These are phyloP conservation scores for Spergularia azorica DNA, from an alignment of 179 eudicot genomes.

Conservation along the genomic window DNA sequence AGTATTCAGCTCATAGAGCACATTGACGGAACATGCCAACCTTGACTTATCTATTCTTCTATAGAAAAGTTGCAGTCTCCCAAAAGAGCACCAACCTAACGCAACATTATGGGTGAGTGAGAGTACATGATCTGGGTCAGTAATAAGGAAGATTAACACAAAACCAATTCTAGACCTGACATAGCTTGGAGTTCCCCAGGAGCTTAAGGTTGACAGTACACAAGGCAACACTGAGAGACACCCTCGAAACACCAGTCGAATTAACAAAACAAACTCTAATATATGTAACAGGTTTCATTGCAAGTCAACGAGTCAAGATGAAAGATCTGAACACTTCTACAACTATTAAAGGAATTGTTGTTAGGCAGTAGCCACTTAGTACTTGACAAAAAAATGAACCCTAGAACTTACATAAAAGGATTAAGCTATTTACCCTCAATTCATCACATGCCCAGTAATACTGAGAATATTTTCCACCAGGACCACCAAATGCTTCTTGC, in stretches of 20 bases:
- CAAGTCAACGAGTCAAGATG: neutral
- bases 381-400: neutral
- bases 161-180: neutral
- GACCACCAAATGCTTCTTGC: slow-evolving; percentile 97
- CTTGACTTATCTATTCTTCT: neutral
- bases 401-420: neutral
- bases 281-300: too few species aligned
- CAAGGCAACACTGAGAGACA: too few species aligned
- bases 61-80: neutral
- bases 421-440: slow-evolving; percentile 58
- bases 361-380: neutral
- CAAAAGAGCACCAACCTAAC: neutral
- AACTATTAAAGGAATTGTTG: neutral
- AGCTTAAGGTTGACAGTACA: too few species aligned
- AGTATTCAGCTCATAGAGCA: neutral
- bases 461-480: slow-evolving; percentile 75
- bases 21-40: neutral
- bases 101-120: neutral
- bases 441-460: slow-evolving; percentile 92
- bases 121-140: neutral
- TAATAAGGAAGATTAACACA: neutral
- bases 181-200: neutral
- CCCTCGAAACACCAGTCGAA: too few species aligned
- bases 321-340: neutral
- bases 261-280: too few species aligned